Evolutionary conservation across 805 yeast genomes (phyloP), one percentile per base, ranked within the genome.

Genomic region (Yarrowia porcina): DNA sequence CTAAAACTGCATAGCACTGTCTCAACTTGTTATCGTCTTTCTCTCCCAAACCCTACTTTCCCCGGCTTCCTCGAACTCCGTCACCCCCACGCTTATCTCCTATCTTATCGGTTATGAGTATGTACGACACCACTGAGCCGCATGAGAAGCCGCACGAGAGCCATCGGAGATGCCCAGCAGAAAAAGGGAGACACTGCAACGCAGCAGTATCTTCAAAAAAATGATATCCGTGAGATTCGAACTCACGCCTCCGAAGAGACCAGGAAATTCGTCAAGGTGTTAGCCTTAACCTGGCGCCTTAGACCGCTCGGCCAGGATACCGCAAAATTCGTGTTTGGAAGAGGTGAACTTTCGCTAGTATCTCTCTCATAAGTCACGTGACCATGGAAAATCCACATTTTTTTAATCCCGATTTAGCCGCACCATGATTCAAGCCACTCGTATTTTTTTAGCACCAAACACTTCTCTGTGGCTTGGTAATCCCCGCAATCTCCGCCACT

Each of bases 201-300:
- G n/a, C n/a, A n/a, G n/a, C n/a, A n/a, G n/a, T n/a, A n/a, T n/a
- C n/a, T n/a, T n/a, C n/a, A n/a, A n/a, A n/a, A 39, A 39, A 39
- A 39, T 56, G 61, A 56, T 17, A 56, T 20, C 61, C 49, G 61
- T 28, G 61, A 41, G 61, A 56, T 56, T 56, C 61, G 61, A 56
- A 56, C 61, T 41, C 61, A 28, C 61, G 61, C 61, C 61, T 56
- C 61, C 61, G 61, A 56, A 56, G 61, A 56, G 61, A 56, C 61
- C 61, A 56, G 61, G 61, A 56, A 27, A 28, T 41, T 56, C 23
- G 49, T 56, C 17, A 56, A 56, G 61, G 61, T 17, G 17, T 35
- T 35, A 52, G 54, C 64, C 56, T 63, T 61, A 39, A 54, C 57
- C 64, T 36, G 61, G 56, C 65, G 61, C 61, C 61, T 56, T 56